Base-by-base conservation (phyloP, 1,139 yeast genomes). In the Barnettozyma hawaiiensis region DNA sequence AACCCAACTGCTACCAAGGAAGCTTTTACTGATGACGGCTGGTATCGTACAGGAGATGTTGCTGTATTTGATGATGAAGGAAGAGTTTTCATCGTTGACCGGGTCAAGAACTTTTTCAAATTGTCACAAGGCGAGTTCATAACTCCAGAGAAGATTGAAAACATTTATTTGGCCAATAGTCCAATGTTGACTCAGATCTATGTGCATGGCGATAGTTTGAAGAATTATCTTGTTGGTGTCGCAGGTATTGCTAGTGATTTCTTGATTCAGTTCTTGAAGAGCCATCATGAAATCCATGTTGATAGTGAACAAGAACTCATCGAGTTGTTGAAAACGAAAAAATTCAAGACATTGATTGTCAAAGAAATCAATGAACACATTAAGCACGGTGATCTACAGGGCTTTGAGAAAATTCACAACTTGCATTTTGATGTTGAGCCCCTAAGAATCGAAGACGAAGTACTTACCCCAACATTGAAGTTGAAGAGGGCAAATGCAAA, bases 51-150 rank as follows among this genome's bases (percentile, higher is more conserved):
- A 26, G 85, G 85, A 40, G 85, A 80, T 58, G 71, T 80, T 49
- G 85, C 79, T n/a, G 62, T 66, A 43, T 59, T 78, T 41, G 70
- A 66, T 36, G 50, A 53, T 2, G 59, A 63, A 7, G 81, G 81
- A 24, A 66, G 78, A 42, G 59, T 79, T 20, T 67, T 54, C 50
- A 76, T 79, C 45, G 69, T 79, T 52, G 85, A 79, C 55, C 67
- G 85, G 46, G 83, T 78, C 39, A 80, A 80, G 66, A 79, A 78
- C 62, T 78, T 80, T 64, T 80, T 78, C 69, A 80, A 80, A 63
- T 69, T 79, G 51, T 71, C 84, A 4, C 85, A 80, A 61, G 85
- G 85, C 47, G 85, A 80, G 59, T 80, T 78, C 59, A 73, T 80
- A 39, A 77, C 84, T n/a, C 85, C 85, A 3, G 86, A 80, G 57